These are phyloP conservation scores for Termitomyces sp. DNA, from an alignment of 768 basidiomycete genomes.

Conservation along the genomic window DNA sequence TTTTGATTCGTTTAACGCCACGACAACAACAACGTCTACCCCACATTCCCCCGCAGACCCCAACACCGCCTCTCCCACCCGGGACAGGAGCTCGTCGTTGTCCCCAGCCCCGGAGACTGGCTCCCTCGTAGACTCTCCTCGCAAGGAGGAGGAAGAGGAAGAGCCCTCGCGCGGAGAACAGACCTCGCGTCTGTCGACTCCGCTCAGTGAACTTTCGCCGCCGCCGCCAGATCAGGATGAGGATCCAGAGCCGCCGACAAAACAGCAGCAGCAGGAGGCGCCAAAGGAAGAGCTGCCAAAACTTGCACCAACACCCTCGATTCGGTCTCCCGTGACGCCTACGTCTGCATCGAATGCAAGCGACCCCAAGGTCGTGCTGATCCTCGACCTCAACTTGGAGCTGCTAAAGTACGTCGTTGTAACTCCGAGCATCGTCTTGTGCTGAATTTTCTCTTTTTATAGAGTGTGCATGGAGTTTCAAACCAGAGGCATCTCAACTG, in stretches of 20 bases:
- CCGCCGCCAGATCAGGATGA: constrained; percentile 38
- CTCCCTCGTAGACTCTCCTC: constrained; percentile 23
- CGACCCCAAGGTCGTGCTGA: constrained; percentile 48
- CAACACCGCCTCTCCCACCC: constrained; percentile 23
- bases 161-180: constrained; percentile 19
- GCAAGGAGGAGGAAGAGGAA: constrained; percentile 22
- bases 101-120: constrained; percentile 50
- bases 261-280: constrained; percentile 1
- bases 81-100: constrained; percentile 52
- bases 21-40: constrained; percentile 18
- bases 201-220: constrained; percentile 74
- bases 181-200: constrained; percentile 59
- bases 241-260: constrained; percentile 18
- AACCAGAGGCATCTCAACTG: constrained; percentile 38
- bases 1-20: constrained; percentile 8
- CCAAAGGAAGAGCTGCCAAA: neutral
- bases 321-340: constrained; percentile 14
- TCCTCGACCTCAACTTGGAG: constrained; percentile 68
- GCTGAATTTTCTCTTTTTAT: constrained; percentile 2
- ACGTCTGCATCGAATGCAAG: constrained; percentile 12
- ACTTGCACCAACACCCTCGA: constrained; percentile 3
- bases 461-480: constrained; percentile 67
- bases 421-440: neutral
- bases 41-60: constrained; percentile 21
- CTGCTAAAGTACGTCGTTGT: constrained; percentile 53